Base-by-base conservation (phyloP, 2,329 filamentous ascomycete genomes). In the Fusarium incarnatum region DNA sequence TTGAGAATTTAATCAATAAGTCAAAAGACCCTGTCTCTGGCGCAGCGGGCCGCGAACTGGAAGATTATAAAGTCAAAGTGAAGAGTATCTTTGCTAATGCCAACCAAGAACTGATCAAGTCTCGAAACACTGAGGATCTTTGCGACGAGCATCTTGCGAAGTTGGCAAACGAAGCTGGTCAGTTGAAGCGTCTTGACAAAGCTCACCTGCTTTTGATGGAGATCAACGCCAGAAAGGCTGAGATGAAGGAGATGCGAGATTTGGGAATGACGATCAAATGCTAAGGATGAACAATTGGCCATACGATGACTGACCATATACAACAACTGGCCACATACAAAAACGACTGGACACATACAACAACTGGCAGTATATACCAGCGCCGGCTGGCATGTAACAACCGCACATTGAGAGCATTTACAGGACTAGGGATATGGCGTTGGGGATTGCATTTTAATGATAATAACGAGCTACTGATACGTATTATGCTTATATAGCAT, bases 101-200 rank as follows among this genome's bases (percentile, higher is more conserved):
- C 1, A 37, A 32, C 6, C 45, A 57, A 32, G 44, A 47, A n/a
- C 18, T 22, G 18, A 30, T 13, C 4, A 48, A n/a, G 5, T 45
- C 45, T n/a, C n/a, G 56, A 7, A 25, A 8, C 4, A 52, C 60
- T 5, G 41, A 47, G 25, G 30, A 50, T 15, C 20, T 47, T 32
- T 65, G 52, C 23, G 9, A 16, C 10, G 59, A 53, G 8, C 52
- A 46, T 12, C 56, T 60, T 18, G 45, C 28, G 22, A 47, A 57
- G 18, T 56, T 71, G 18, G 60, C 54, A 5, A 34, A 52, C 2
- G 60, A 69, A 44, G 60, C 66, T 5, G 44, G 23, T 15, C 68
- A 27, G 37, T 10, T 65, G 37, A 28, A 44, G 20, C 61, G 64
- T 13, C 42, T 65, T 13, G 58, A 61, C 4, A 53, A 52, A 27